Base-by-base conservation (phyloP, 2,329 filamentous ascomycete species). In the Cladosporium sp. region DNA sequence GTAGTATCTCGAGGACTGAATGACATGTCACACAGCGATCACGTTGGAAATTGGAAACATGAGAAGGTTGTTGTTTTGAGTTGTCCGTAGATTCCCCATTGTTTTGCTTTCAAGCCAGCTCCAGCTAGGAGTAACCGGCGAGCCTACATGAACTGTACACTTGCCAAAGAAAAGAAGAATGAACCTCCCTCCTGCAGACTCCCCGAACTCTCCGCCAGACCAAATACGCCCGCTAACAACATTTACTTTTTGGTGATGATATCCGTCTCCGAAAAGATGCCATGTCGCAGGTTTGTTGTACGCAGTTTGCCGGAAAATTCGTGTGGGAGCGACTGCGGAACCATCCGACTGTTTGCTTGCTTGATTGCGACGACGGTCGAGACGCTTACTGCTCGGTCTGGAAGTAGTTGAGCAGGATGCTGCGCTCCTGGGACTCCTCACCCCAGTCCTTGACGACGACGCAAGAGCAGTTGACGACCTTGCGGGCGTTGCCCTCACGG, bases 391-490 rank as follows among this genome's bases (percentile, higher is more conserved):
- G 75, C 72, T 77, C 75, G 73, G 90, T 95, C 82, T 95, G 88
- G 91, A 98, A 97, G 88, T 98, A 98, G 86, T 98, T 95, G 76
- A 98, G 89, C 73, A 98, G 88, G 77, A 97, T 90, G 70, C 85
- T 89, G 72, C 93, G 91, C 85, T 98, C 93, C 80, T 95, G 91
- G 64, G 88, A 94, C 82, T 98, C 93, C 84, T 97, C 93, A 83
- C 93, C 93, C 93, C 93, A 98, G 78, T 98, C 91, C 82, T 93
- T 92, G 70, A 98, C 93, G 58, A 98, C 93, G 69, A 98, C 93
- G 83, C 93, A 97, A 71, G 92, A 97, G 90, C 93, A 98, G 88
- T 98, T 98, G 80, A 98, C 93, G 65, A 98, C 92, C 86, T 98
- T 98, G 78, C 93, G 88, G 69, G 93, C 90, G 78, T 98, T 98